phyloP scores from a whole-genome alignment of 2,329 filamentous ascomycete genomes.

The Talaromyces verruculosus region DNA sequence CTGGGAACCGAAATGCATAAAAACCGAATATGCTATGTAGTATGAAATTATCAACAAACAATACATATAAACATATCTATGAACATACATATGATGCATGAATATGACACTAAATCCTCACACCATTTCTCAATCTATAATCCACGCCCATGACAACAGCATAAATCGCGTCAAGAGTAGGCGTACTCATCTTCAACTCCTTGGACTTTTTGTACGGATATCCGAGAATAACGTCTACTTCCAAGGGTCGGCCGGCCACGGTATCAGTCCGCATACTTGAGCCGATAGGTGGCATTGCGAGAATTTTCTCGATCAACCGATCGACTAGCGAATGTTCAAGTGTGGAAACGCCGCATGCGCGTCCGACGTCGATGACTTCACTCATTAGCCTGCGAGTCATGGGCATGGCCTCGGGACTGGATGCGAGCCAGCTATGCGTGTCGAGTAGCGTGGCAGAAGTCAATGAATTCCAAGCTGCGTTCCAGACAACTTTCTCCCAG shows the following conservation, averaged over 20 bases:
- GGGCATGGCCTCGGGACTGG: constrained; percentile 40
- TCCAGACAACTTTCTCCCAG: constrained; percentile 48
- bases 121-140: constrained; percentile 16
- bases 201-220: constrained; percentile 22
- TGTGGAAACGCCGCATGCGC: constrained; percentile 38
- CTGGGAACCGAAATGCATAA: constrained; percentile 33
- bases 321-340: constrained; percentile 41
- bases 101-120: neutral
- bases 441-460: constrained; percentile 47
- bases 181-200: constrained; percentile 20
- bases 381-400: constrained; percentile 45
- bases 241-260: constrained; percentile 44
- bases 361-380: constrained; percentile 46
- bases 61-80: neutral
- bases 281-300: constrained; percentile 41
- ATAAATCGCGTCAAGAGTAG: constrained; percentile 21
- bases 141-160: constrained; percentile 20
- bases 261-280: constrained; percentile 51
- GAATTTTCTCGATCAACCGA: constrained; percentile 40
- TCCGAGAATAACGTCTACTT: constrained; percentile 50
- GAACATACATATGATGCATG: neutral
- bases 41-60: neutral
- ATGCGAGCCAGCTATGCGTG: constrained; percentile 45
- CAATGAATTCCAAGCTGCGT: constrained; percentile 43
- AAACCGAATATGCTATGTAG: constrained; percentile 13